Conservation (phyloP, 2,329 filamentous ascomycete genomes). For the Fusarium anguioides region DNA sequence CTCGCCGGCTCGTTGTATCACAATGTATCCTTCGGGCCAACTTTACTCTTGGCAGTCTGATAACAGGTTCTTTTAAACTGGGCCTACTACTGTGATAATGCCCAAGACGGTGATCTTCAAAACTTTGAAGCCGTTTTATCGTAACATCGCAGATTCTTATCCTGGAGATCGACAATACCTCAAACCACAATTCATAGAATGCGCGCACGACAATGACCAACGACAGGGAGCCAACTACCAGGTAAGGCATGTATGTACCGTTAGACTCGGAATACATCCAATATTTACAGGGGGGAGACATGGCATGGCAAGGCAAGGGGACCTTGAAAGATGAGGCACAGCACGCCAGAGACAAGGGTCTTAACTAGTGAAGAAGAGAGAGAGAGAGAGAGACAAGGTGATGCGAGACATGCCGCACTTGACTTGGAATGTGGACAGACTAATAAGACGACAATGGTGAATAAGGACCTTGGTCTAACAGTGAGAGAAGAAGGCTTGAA, state of each 20-base stretch:
- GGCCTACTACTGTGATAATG: slow-evolving; percentile 15
- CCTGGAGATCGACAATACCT: slow-evolving; percentile 30
- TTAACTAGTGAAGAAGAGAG: too few species aligned
- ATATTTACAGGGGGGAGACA: slow-evolving; percentile 30
- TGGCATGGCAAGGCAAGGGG: slow-evolving; percentile 33
- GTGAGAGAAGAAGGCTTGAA: background rate
- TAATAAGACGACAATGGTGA: background rate
- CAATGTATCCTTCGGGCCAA: slow-evolving; percentile 8
- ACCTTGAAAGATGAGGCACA: slow-evolving; percentile 33
- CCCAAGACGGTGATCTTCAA: slow-evolving; percentile 26
- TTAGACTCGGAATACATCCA: slow-evolving; percentile 23
- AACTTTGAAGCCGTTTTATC: slow-evolving; percentile 21
- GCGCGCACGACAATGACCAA: slow-evolving; percentile 13
- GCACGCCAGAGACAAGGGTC: slow-evolving; percentile 41
- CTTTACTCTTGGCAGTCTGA: background rate
- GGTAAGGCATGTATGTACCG: slow-evolving; percentile 20
- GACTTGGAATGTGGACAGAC: slow-evolving; percentile 19
- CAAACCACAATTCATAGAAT: slow-evolving; percentile 14
- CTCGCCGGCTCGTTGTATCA: slow-evolving; percentile 1
- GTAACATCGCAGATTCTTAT: slow-evolving; percentile 19
- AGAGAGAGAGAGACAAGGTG: slow-evolving; percentile 33
- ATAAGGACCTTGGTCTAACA: background rate
- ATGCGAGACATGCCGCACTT: slow-evolving; percentile 41
- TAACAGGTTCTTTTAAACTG: background rate
- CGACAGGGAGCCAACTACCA: slow-evolving; percentile 24